Conservation (phyloP, 805 yeast genomes). For the Saccharomyces jurei region DNA sequence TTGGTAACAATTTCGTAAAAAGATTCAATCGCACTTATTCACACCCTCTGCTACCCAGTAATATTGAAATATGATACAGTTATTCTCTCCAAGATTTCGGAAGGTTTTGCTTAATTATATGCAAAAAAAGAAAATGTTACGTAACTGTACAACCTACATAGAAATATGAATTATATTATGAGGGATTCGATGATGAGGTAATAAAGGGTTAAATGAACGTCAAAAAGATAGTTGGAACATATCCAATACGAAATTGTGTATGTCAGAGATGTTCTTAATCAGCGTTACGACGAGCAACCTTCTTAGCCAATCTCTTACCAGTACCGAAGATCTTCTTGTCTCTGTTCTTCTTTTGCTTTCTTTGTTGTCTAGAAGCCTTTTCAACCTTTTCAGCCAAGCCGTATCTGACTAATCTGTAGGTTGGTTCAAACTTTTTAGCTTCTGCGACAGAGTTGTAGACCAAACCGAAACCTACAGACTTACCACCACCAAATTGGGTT, state of each 20-base stretch:
- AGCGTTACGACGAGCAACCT: constrained; percentile 76
- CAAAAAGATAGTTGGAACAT: neutral
- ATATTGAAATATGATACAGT: neutral
- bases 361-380: constrained; percentile 96
- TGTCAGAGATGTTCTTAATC: constrained; percentile 37
- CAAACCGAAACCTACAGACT: constrained; percentile 96
- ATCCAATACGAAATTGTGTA: constrained; percentile 1
- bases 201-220: constrained; percentile 2
- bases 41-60: neutral
- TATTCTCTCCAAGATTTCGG: neutral
- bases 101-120: neutral
- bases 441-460: constrained; percentile 94
- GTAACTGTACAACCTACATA: neutral
- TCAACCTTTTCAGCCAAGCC: constrained; percentile 91
- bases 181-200: neutral
- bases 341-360: constrained; percentile 99
- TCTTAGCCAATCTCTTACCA: constrained; percentile 83
- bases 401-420: constrained; percentile 96
- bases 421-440: constrained; percentile 95
- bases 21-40: neutral
- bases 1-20: neutral
- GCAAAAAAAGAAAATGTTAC: neutral
- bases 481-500: constrained; percentile 98
- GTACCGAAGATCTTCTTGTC: constrained; percentile 97
- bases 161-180: neutral